Base-by-base conservation (phyloP, 2,329 filamentous ascomycete species). In the Sarocladiaceae sp. region DNA sequence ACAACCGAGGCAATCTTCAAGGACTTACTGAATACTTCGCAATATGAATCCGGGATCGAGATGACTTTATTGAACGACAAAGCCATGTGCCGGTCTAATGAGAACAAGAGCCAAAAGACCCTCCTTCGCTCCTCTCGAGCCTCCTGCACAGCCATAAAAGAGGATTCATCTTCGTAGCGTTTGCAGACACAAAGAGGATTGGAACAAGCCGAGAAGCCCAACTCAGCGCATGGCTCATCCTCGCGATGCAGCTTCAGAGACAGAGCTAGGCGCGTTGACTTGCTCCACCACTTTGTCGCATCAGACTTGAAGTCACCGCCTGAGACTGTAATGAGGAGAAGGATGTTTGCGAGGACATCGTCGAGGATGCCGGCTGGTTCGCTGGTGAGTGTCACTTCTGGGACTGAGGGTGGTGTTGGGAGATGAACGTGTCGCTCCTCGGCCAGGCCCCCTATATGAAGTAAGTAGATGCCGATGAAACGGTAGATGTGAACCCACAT, bases 281-380 rank as follows among this genome's bases (percentile, higher is more conserved):
- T 69, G 46, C 61, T 64, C 66, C 66, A 70, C 70, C 70, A 73
- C 46, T 65, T 68, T 43, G 68, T 58, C 47, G 63, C 66, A 47
- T 73, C 71, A 3, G 65, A 63, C 51, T 73, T 73, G 59, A 69
- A 72, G 41, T 72, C 68, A 10, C 68, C 63, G 0, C 66, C 69
- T 1, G 70, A 73, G 3, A 71, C 64, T 1, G 67, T 66, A 23
- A 72, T 66, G 11, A 66, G 63, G 5, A 74, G 55, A 1, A 73
- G 60, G 5, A 66, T 60, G 18, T 69, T 67, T 0, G 66, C 67
- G n/a, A 73, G 51, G 16, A 72, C 67, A 45, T 68, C 67, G 46
- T 70, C 69, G 4, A 66, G 52, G 3, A 55, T 50, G 3, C 60
- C 59, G 6, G 52, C 60, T 0, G 63, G 61, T 43, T 65, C 61